Evolutionary conservation across 371 early-diverging fungal species (phyloP).

Genomic region (Phascolomyces articulosus): DNA sequence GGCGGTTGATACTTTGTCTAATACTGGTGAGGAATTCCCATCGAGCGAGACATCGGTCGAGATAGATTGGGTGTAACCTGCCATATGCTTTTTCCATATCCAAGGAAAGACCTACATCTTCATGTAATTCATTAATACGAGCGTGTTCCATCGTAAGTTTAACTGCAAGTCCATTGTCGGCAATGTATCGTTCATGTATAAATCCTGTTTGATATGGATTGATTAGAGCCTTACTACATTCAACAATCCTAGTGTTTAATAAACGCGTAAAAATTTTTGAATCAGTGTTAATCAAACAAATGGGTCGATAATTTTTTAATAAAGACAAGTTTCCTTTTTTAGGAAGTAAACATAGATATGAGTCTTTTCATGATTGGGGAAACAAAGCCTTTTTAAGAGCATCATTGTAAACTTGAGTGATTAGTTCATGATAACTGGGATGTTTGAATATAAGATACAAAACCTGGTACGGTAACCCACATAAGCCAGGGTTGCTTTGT

Average conservation of each 20-base stretch:
- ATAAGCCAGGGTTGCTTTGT: constrained; percentile 7
- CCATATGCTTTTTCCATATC: constrained; percentile 20
- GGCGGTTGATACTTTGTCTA: not conserved
- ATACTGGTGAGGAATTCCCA: constrained; percentile 4
- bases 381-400: constrained; percentile 14
- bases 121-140: not conserved
- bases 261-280: constrained; percentile 19
- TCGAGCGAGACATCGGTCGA: not conserved
- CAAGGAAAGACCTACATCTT: constrained; percentile 10
- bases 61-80: constrained; percentile 4
- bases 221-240: not conserved
- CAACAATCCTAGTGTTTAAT: constrained; percentile 7
- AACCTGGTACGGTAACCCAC: constrained; percentile 3
- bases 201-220: constrained; percentile 19
- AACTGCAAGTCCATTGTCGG: constrained; percentile 14
- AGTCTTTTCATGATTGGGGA: constrained; percentile 26
- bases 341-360: constrained; percentile 14
- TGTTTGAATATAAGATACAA: constrained; percentile 13
- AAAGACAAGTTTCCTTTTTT: constrained; percentile 21
- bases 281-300: constrained; percentile 20
- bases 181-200: constrained; percentile 8
- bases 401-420: constrained; percentile 5
- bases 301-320: constrained; percentile 30
- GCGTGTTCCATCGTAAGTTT: constrained; percentile 9
- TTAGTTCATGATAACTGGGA: constrained; percentile 2